phyloP scores from a whole-genome alignment of 805 yeast genomes.

The Yamadazyma olivae region DNA sequence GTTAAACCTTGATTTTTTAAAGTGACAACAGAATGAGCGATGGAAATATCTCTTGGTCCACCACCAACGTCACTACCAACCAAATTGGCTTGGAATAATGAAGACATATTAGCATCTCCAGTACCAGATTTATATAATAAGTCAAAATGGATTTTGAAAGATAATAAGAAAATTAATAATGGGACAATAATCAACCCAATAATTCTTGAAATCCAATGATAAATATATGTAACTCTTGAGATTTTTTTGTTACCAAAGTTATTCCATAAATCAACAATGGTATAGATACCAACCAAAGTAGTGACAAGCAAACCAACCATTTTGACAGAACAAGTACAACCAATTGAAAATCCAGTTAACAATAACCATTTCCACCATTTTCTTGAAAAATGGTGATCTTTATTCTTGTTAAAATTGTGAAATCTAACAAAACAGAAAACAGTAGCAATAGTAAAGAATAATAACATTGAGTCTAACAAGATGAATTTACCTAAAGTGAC shows the following conservation, averaged over 20 bases:
- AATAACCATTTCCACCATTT: constrained; percentile 95
- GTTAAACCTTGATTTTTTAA: constrained; percentile 41
- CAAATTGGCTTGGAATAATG: constrained; percentile 77
- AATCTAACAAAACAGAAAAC: constrained; percentile 69
- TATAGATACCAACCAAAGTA: constrained; percentile 83
- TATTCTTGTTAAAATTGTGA: constrained; percentile 52
- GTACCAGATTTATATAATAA: constrained; percentile 71
- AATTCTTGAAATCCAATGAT: constrained; percentile 68
- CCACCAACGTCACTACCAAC: constrained; percentile 60
- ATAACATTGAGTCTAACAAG: constrained; percentile 69
- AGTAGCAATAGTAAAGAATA: constrained; percentile 78
- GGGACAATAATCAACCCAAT: constrained; percentile 67
- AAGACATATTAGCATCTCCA: constrained; percentile 79
- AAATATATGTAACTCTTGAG: constrained; percentile 45
- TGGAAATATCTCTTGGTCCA: constrained; percentile 64
- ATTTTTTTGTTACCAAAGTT: constrained; percentile 68
- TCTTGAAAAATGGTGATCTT: constrained; percentile 50
- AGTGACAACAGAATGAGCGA: constrained; percentile 46
- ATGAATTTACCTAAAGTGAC: constrained; percentile 73
- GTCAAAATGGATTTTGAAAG: constrained; percentile 75
- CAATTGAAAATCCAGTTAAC: constrained; percentile 80
- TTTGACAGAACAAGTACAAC: constrained; percentile 89
- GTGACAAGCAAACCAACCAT: constrained; percentile 96
- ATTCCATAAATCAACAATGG: constrained; percentile 83
- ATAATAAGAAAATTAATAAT: constrained; percentile 54